Conservation (phyloP, 2,329 filamentous ascomycete genomes). For the Chaetomium sp. region DNA sequence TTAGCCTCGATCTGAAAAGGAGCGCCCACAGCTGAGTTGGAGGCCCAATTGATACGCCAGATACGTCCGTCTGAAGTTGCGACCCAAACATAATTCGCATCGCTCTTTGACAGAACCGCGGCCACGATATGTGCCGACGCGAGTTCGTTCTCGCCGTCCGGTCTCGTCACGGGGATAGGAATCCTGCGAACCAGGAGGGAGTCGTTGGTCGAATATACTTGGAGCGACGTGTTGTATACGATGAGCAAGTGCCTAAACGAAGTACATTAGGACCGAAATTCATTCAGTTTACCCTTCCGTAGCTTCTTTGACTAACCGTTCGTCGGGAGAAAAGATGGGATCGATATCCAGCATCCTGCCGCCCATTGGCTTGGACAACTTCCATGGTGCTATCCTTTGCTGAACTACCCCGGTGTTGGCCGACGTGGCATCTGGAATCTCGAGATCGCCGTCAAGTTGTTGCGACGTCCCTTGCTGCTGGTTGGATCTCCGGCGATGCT, state of each 20-base stretch:
- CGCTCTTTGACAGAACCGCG: constrained; percentile 35
- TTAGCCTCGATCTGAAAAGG: constrained; percentile 39
- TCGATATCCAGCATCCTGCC: constrained; percentile 60
- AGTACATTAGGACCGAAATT: constrained; percentile 23
- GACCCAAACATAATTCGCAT: constrained; percentile 50
- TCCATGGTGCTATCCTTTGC: constrained; percentile 39
- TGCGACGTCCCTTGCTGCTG: constrained; percentile 4
- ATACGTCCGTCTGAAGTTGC: constrained; percentile 52
- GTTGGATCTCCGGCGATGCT: constrained; percentile 22
- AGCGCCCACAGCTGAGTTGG: constrained; percentile 36
- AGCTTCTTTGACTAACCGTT: constrained; percentile 43
- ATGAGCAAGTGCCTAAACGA: constrained; percentile 62
- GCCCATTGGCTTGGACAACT: constrained; percentile 57
- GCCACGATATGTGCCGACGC: constrained; percentile 34
- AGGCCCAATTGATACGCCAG: constrained; percentile 54
- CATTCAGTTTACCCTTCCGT: background rate
- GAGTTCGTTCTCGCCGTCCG: constrained; percentile 25
- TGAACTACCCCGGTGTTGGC: background rate
- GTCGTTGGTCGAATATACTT: constrained; percentile 73
- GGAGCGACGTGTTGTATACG: constrained; percentile 65
- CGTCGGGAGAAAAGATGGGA: constrained; percentile 54
- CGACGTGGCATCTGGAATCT: constrained; percentile 12
- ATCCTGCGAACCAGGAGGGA: constrained; percentile 75
- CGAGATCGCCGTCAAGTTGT: constrained; percentile 14
- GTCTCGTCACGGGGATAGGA: constrained; percentile 37